These are phyloP conservation scores for Alternaria incomplexa DNA, from an alignment of 2,329 filamentous ascomycete genomes.

Conservation along the genomic window DNA sequence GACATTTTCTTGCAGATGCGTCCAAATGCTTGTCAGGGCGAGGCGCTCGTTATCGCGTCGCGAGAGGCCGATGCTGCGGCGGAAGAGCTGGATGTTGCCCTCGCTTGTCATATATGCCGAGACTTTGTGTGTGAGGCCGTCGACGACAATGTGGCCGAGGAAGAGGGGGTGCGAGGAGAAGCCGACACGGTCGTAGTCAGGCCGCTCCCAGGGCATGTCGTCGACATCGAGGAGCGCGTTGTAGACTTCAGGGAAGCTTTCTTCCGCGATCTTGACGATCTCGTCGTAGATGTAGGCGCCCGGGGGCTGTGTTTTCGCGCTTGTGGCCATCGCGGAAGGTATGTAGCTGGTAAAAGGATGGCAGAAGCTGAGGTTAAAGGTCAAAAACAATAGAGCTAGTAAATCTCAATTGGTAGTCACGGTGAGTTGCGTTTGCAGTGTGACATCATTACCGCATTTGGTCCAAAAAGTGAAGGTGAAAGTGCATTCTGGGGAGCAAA, in stretches of 20 bases:
- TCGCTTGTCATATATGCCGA: background rate
- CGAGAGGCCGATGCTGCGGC: background rate
- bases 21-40: background rate
- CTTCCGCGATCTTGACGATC: background rate
- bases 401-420: background rate
- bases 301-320: background rate
- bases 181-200: background rate
- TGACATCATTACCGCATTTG: background rate
- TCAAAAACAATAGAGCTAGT: background rate
- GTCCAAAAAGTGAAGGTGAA: background rate
- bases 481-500: background rate
- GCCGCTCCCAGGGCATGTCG: background rate
- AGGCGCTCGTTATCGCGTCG: background rate
- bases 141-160: background rate
- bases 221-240: background rate
- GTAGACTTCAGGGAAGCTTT: background rate
- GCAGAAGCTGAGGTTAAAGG: background rate
- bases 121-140: background rate
- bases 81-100: background rate
- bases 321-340: background rate
- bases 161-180: background rate
- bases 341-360: background rate
- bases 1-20: background rate
- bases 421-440: background rate
- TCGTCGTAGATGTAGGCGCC: background rate